Conservation (phyloP, 75 land plant species). For the Selaginella moellendorffii region DNA sequence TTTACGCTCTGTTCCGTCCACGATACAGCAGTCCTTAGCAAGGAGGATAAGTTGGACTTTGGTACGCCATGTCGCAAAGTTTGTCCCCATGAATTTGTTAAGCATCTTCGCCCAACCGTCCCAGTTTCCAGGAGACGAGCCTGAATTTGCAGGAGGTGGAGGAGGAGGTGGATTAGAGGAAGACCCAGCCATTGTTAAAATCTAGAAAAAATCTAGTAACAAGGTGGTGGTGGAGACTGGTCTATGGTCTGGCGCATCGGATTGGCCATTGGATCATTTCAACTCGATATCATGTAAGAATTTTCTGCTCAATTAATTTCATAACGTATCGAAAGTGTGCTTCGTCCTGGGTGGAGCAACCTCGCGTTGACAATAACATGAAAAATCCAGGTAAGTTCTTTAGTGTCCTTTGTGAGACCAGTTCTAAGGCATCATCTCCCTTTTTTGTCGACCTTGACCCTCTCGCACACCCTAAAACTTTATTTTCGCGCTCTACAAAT, state of each 20-base stretch:
- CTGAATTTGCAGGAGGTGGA: neutral
- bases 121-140: neutral
- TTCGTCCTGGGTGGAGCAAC: too few species aligned
- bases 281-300: neutral
- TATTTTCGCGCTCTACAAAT: too few species aligned
- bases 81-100: constrained; percentile 1
- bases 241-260: neutral
- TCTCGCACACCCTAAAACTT: too few species aligned
- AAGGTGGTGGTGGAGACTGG: neutral
- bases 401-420: too few species aligned
- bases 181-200: neutral
- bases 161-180: neutral
- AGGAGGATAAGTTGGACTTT: constrained; percentile 3
- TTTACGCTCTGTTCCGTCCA: neutral
- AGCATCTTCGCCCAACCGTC: constrained; percentile 2
- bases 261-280: neutral
- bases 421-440: too few species aligned
- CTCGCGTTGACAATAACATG: too few species aligned
- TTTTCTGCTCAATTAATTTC: neutral
- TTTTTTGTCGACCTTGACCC: too few species aligned
- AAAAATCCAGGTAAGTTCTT: too few species aligned
- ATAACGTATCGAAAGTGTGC: neutral
- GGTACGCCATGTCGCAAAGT: neutral
- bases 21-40: neutral
- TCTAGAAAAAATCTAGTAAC: neutral